Percentiles rank a stretch among this genome's conserved stretches.
Evolutionary conservation across 1,139 yeast species (phyloP).

Genomic region (Kurtzmaniella quercitrusa): DNA sequence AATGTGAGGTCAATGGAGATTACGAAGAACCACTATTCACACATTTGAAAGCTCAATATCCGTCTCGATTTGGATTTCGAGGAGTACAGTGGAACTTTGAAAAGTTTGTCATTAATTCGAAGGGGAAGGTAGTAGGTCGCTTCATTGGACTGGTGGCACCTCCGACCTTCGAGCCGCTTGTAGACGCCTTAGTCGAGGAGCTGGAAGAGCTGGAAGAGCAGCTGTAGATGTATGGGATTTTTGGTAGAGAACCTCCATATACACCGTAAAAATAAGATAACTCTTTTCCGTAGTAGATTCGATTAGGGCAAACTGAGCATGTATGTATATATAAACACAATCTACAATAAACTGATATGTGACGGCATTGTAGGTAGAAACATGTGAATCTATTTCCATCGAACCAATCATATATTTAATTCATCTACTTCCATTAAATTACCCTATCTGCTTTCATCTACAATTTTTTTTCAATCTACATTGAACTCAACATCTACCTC

Average conservation of each 20-base stretch:
- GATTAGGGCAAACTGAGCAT: not conserved
- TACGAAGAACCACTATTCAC: conserved; percentile 25
- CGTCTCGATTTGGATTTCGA: conserved; percentile 66
- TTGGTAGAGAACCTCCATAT: no score
- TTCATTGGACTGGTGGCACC: conserved; percentile 73
- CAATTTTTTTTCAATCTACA: not conserved
- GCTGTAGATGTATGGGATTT: no score
- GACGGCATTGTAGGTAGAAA: no score
- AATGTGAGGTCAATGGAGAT: conserved; percentile 35
- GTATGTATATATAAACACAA: not conserved
- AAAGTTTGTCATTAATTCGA: conserved; percentile 70
- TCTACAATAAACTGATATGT: not conserved
- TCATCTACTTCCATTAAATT: not conserved
- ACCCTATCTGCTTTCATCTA: not conserved
- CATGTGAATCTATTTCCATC: no score
- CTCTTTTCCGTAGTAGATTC: not conserved
- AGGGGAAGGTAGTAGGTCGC: conserved; percentile 72
- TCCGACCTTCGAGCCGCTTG: conserved; percentile 42
- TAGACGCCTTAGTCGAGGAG: conserved; percentile 30
- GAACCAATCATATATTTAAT: no score
- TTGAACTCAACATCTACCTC: not conserved
- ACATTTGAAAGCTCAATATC: conserved; percentile 23
- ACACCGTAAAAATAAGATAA: not conserved
- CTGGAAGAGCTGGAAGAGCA: not conserved
- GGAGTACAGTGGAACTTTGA: conserved; percentile 96